Conservation (phyloP, 2,329 filamentous ascomycete genomes). For the Tolypocladium pustulatum region DNA sequence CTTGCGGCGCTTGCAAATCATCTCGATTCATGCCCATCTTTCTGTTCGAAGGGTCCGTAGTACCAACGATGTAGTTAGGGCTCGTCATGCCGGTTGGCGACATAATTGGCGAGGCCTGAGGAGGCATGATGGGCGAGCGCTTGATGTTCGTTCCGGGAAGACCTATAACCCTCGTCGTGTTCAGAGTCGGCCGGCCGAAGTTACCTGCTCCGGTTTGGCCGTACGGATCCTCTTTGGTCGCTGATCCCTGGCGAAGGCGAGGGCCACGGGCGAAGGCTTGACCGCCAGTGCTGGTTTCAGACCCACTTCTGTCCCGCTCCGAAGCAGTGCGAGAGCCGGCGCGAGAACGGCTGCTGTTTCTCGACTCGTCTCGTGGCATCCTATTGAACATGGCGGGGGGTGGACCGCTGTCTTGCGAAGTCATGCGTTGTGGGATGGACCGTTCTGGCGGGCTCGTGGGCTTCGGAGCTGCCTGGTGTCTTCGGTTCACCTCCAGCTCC, state of each 20-base stretch:
- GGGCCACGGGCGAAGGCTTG: constrained; percentile 28
- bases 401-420: constrained; percentile 33
- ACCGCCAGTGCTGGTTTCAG: constrained; percentile 39
- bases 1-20: constrained; percentile 38
- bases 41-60: constrained; percentile 14
- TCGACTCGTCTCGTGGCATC: constrained; percentile 31
- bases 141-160: constrained; percentile 32
- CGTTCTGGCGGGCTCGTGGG: constrained; percentile 10
- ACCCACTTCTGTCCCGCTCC: constrained; percentile 44
- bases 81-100: constrained; percentile 1
- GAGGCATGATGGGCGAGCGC: neutral
- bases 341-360: constrained; percentile 16
- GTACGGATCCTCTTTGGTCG: constrained; percentile 25
- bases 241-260: constrained; percentile 26
- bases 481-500: constrained; percentile 37
- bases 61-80: constrained; percentile 2
- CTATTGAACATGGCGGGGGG: constrained; percentile 35
- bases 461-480: constrained; percentile 21
- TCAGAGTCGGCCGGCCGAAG: constrained; percentile 16
- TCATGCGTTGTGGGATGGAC: constrained; percentile 19
- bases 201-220: constrained; percentile 13
- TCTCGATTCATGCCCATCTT: constrained; percentile 34
- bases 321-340: constrained; percentile 21
- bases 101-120: neutral
- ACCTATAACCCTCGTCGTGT: constrained; percentile 34